Conservation (phyloP, 2,329 filamentous ascomycete species). For the Periconia sp. region DNA sequence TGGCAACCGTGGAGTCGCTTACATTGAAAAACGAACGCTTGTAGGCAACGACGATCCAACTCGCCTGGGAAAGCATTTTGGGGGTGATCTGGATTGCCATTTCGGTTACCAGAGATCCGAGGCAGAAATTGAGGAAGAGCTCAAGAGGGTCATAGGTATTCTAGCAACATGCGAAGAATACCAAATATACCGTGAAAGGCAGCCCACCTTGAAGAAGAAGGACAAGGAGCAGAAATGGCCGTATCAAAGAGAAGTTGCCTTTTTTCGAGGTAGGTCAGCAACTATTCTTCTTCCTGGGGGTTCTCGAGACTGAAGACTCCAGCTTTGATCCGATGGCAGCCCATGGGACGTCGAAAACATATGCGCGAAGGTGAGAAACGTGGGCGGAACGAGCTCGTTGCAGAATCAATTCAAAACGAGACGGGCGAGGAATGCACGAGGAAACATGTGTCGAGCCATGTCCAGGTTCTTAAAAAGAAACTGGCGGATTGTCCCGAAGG, state of each 20-base stretch:
- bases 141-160: conserved; percentile 29
- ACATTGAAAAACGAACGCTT: conserved; percentile 7
- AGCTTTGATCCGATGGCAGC: conserved; percentile 54
- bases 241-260: conserved; percentile 50
- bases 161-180: conserved; percentile 45
- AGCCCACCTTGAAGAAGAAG: conserved; percentile 32
- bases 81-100: conserved; percentile 25
- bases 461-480: conserved; percentile 63
- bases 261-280: conserved; percentile 47
- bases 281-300: background rate
- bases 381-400: conserved; percentile 64
- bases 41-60: conserved; percentile 26
- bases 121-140: conserved; percentile 30
- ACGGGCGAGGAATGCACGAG: conserved; percentile 56
- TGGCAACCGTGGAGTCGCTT: conserved; percentile 26
- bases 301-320: conserved; percentile 1
- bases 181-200: conserved; percentile 49
- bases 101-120: conserved; percentile 29
- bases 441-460: conserved; percentile 66
- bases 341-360: conserved; percentile 60
- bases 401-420: conserved; percentile 57
- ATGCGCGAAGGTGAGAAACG: conserved; percentile 53
- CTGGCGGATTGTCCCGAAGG: conserved; percentile 56
- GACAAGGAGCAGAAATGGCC: conserved; percentile 49
- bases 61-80: conserved; percentile 27